These are phyloP conservation scores for Trichoderma brevicompactum DNA, from an alignment of 2,329 filamentous ascomycete genomes.

Conservation along the genomic window DNA sequence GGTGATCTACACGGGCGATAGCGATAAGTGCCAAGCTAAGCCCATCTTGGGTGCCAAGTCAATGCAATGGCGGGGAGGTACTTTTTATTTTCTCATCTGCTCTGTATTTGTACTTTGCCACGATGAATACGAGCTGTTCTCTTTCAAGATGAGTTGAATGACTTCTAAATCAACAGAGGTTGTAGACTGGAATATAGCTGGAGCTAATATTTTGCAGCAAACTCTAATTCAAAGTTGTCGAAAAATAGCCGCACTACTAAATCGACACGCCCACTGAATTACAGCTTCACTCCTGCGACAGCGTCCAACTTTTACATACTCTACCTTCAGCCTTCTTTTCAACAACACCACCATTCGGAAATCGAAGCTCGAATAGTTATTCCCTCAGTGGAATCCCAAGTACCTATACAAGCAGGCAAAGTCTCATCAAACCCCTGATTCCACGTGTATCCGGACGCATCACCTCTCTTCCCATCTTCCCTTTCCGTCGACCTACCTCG, in stretches of 20 bases:
- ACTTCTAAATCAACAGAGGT: too few relatives aligned
- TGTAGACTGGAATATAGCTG: too few relatives aligned
- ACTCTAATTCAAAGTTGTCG: too few relatives aligned
- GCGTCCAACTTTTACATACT: background rate
- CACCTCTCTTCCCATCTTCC: background rate
- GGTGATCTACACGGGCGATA: background rate
- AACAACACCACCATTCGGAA: too few relatives aligned
- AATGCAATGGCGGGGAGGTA: background rate
- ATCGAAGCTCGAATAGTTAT: too few relatives aligned
- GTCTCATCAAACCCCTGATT: background rate
- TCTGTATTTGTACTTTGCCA: too few relatives aligned
- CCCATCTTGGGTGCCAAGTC: background rate
- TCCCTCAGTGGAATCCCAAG: background rate
- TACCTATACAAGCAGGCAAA: background rate
- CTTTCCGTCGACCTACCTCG: background rate
- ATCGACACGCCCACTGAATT: too few relatives aligned
- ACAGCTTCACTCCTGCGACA: background rate
- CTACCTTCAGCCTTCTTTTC: too few relatives aligned
- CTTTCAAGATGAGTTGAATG: too few relatives aligned
- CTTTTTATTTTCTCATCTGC: background rate
- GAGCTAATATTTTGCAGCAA: too few relatives aligned
- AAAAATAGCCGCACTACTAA: too few relatives aligned
- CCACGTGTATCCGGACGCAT: conserved; percentile 2
- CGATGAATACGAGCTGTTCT: too few relatives aligned
- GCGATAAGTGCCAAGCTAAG: background rate